Evolutionary conservation across 225 moss, liverwort and hornwort genomes (phyloP).

Genomic region (Asterella californica): DNA sequence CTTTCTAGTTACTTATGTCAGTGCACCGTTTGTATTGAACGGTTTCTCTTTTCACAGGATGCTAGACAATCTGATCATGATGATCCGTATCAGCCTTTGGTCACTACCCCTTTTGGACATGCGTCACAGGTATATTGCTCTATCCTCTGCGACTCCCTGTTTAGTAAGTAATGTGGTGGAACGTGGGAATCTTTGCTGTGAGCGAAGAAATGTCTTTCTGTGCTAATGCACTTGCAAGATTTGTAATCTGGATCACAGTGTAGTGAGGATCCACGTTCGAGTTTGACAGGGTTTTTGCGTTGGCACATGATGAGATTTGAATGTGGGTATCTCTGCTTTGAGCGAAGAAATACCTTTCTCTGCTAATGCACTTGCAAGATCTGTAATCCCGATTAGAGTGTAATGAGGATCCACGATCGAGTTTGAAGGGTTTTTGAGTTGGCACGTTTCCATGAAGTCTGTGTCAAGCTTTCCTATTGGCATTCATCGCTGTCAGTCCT

Average conservation of each 20-base stretch:
- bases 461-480: neutral
- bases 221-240: too few species aligned
- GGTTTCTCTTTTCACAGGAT: constrained; percentile 52
- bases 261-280: neutral
- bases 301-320: too few species aligned
- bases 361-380: too few species aligned
- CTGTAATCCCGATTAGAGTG: too few species aligned
- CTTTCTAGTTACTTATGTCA: neutral
- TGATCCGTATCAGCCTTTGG: constrained; percentile 86
- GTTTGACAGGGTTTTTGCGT: too few species aligned
- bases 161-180: neutral
- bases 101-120: constrained; percentile 97
- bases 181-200: too few species aligned
- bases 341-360: neutral
- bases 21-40: neutral
- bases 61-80: constrained; percentile 88
- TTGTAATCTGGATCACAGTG: neutral
- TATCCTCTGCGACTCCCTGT: neutral
- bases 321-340: too few species aligned
- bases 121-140: constrained; percentile 78
- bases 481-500: neutral
- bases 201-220: neutral
- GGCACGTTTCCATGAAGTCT: neutral
- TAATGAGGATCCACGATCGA: neutral
- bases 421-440: neutral